phyloP scores from a whole-genome alignment of 345 rosid species.

The Trapa incisa region DNA sequence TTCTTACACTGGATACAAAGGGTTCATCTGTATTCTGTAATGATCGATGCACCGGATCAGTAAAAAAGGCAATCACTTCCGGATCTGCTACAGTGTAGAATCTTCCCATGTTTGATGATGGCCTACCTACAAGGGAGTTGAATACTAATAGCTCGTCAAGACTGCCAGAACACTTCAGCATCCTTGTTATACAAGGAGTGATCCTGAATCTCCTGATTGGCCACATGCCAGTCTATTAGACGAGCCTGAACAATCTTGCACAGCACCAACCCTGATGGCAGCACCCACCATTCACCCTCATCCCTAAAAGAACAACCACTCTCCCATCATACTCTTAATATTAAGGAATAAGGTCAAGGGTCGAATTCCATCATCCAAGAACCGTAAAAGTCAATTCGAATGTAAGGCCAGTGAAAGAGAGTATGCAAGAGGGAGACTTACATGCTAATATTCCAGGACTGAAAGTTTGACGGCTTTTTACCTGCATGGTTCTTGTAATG shows the following conservation, averaged over 20 bases:
- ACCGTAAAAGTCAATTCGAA: background rate
- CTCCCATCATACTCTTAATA: background rate
- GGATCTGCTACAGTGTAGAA: background rate
- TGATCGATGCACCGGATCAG: background rate
- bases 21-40: background rate
- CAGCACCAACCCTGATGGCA: constrained; percentile 55
- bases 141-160: constrained; percentile 18
- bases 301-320: constrained; percentile 34
- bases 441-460: constrained; percentile 93
- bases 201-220: constrained; percentile 87
- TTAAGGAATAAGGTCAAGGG: background rate
- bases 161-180: constrained; percentile 69
- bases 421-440: constrained; percentile 18
- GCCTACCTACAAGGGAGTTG: background rate
- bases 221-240: constrained; percentile 69
- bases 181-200: constrained; percentile 69
- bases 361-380: background rate
- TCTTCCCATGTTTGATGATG: background rate
- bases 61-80: background rate
- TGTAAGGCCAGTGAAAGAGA: background rate
- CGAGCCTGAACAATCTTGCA: constrained; percentile 70
- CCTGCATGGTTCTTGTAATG: constrained; percentile 51
- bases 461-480: constrained; percentile 51
- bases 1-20: background rate
- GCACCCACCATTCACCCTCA: constrained; percentile 97